Conservation (phyloP, 306 rosid genomes). For the Begonia fuchsioides region DNA sequence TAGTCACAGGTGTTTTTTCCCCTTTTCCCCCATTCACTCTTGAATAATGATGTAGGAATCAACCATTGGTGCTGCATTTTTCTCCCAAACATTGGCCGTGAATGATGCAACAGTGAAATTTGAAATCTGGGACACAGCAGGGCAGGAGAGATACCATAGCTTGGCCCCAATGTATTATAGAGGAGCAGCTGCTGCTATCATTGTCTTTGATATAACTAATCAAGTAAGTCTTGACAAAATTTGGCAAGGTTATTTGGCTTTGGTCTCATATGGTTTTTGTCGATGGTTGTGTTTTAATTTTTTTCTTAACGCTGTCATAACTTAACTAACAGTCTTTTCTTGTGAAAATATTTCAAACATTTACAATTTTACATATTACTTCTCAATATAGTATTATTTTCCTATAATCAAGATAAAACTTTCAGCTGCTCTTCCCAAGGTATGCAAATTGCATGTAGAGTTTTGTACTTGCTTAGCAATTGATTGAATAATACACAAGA, state of each 20-base stretch:
- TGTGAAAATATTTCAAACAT: no score
- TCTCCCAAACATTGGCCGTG: slow-evolving; percentile 54
- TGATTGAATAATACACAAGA: no score
- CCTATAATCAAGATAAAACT: no score
- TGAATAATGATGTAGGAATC: slow-evolving; percentile 30
- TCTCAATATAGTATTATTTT: no score
- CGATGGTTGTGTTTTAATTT: no score
- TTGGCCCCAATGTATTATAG: slow-evolving; percentile 56
- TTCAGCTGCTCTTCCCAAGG: no score
- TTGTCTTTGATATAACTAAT: slow-evolving; percentile 43
- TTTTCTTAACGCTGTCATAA: no score
- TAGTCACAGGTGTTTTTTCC: neutral
- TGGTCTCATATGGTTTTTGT: neutral
- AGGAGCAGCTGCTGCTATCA: slow-evolving; percentile 58
- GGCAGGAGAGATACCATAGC: slow-evolving; percentile 53
- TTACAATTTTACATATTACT: no score
- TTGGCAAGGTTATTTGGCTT: neutral
- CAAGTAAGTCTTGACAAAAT: slow-evolving; percentile 21
- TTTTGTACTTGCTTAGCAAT: no score
- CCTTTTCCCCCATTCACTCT: slow-evolving; percentile 1
- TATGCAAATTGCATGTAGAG: no score
- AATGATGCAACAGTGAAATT: slow-evolving; percentile 50
- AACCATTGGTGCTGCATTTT: slow-evolving; percentile 52
- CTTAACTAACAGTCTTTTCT: no score
- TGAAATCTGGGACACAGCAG: slow-evolving; percentile 60